Conservation (phyloP, 768 basidiomycete genomes). For the Crassisporium funariophilum region DNA sequence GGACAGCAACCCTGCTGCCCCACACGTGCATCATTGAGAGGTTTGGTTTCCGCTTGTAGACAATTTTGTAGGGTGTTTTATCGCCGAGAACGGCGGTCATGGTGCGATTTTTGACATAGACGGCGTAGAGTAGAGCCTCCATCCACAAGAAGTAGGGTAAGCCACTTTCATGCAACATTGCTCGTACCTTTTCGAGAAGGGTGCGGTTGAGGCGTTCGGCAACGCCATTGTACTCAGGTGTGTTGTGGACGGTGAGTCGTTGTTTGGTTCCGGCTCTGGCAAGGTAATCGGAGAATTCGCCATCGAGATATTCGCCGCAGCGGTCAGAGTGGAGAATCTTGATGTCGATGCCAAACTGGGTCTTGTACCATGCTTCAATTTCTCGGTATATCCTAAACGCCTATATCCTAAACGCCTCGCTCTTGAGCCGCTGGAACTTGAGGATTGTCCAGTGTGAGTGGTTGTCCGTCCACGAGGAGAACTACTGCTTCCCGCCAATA, state of each 20-base stretch:
- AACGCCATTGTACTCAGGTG: conserved; percentile 38
- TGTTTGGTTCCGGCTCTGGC: background rate
- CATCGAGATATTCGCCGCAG: conserved; percentile 24
- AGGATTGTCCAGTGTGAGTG: background rate
- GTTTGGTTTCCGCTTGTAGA: conserved; percentile 16
- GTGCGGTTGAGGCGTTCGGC: conserved; percentile 38
- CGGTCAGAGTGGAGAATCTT: conserved; percentile 40
- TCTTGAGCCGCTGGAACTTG: conserved; percentile 18
- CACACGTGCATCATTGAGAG: conserved; percentile 13
- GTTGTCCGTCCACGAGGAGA: background rate
- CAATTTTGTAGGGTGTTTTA: conserved; percentile 12
- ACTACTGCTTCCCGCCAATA: background rate
- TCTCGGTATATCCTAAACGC: too few relatives aligned
- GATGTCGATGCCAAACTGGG: conserved; percentile 26
- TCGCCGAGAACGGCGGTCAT: conserved; percentile 8
- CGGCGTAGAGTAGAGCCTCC: conserved; percentile 13
- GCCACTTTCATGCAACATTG: conserved; percentile 28
- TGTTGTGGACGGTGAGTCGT: conserved; percentile 4
- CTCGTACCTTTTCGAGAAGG: conserved; percentile 29
- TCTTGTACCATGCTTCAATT: too few relatives aligned
- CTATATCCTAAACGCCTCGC: conserved; percentile 30
- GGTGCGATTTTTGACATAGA: conserved; percentile 17
- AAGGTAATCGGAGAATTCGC: conserved; percentile 9
- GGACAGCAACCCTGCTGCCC: conserved; percentile 21
- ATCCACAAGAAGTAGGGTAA: conserved; percentile 34